Evolutionary conservation across 1,284 basidiomycete genomes (phyloP), one percentile per base, ranked within the genome.

Genomic region (Pseudozyma hubeiensis): DNA sequence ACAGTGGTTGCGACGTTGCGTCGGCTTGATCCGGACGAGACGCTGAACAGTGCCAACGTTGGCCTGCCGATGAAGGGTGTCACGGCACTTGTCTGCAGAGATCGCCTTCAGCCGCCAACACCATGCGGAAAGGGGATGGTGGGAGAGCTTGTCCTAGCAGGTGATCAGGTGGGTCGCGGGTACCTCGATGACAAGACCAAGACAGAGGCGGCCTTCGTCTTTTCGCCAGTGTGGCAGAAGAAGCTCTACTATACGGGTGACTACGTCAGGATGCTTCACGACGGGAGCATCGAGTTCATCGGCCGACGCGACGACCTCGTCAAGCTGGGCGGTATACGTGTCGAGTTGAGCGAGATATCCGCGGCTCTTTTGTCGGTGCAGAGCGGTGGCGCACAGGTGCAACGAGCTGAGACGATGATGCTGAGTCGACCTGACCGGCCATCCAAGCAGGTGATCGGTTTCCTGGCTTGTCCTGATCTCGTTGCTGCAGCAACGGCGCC

Each of bases 291-390:
- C 58, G 79, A 81, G 50, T 81, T 78, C 51, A 72, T 81, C 17
- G 80, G 80, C 6, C 59, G 80, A 33, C 67, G 70, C 16, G 80
- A 81, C 58, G 79, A 81, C 49, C 73, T 77, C 7, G 64, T 81
- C 69, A 81, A 81, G 56, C 56, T 81, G n/a, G 72, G 75, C 39
- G 80, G 80, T n/a, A 78, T 81, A 30, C 75, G 80, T 19, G 67
- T 79, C 41, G 80, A 81, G 62, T 54, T 81, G 6, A 64, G 58
- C 24, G 80, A 81, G 59, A 79, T 81, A 19, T 54, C 53, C 11
- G 52, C 60, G 5, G 52, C 60, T 7, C 46, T 62, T 30, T 1
- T 50, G 2, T 50, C 48, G 7, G 48, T 50, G 19, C 48, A 40
- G 24, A 39, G 13, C 5, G 48, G 8, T 3, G 48, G 24, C 13